Evolutionary conservation across 768 basidiomycete genomes (phyloP).

Genomic region (Kwoniella sp.): DNA sequence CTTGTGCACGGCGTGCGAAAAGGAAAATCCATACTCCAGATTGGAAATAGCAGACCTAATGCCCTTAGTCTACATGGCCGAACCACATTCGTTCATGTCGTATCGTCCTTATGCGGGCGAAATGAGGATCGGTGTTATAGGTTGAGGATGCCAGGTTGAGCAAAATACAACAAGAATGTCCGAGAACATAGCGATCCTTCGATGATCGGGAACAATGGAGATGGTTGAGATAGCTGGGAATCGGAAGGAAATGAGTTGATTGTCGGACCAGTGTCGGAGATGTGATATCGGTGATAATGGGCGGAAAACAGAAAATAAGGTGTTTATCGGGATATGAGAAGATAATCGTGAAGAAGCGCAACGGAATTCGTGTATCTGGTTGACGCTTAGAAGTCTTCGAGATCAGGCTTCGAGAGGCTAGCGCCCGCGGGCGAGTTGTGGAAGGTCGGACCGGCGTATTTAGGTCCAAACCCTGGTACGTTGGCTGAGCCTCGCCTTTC

Average conservation of each 20-base stretch:
- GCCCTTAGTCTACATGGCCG: too few relatives aligned
- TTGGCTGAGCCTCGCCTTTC: neutral
- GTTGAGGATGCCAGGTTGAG: neutral
- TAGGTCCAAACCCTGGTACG: conserved; percentile 9
- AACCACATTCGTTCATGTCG: too few relatives aligned
- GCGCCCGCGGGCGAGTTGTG: conserved; percentile 46
- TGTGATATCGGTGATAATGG: neutral
- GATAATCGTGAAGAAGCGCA: neutral
- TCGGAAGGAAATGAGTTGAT: too few relatives aligned
- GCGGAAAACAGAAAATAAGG: neutral
- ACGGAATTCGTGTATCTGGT: neutral
- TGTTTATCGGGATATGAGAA: neutral
- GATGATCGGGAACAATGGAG: too few relatives aligned
- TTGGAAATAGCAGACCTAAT: too few relatives aligned
- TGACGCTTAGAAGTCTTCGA: conserved; percentile 40
- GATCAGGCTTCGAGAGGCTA: conserved; percentile 42
- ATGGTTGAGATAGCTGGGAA: too few relatives aligned
- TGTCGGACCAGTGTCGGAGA: neutral
- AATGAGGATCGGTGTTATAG: too few relatives aligned
- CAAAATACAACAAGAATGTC: neutral
- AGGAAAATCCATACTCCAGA: too few relatives aligned
- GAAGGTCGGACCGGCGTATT: conserved; percentile 48
- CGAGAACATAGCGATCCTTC: neutral
- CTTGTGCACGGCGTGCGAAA: too few relatives aligned
- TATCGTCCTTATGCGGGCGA: too few relatives aligned